Conservation (phyloP, 2,329 filamentous ascomycete genomes). For the Aureobasidium sp. region DNA sequence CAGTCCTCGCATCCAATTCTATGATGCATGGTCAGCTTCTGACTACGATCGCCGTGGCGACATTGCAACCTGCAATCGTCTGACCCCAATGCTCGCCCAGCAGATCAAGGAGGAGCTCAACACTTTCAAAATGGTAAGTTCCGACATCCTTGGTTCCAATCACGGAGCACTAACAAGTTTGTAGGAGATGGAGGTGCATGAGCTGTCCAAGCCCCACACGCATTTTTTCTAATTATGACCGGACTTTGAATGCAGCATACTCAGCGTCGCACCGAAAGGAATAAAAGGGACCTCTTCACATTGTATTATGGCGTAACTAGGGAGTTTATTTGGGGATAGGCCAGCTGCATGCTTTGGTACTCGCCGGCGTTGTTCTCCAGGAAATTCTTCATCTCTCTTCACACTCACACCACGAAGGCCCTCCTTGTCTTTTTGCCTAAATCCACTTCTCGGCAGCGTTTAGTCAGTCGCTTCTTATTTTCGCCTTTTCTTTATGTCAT, state of each 20-base stretch:
- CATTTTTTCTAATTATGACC: slow-evolving; percentile 84
- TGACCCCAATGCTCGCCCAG: slow-evolving; percentile 94
- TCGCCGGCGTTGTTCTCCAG: slow-evolving; percentile 10
- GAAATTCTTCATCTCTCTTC: slow-evolving; percentile 10
- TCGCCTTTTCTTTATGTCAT: not conserved
- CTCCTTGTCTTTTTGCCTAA: slow-evolving; percentile 3
- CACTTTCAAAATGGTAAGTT: slow-evolving; percentile 93
- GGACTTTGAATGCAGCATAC: slow-evolving; percentile 15
- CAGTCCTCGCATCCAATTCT: slow-evolving; percentile 86
- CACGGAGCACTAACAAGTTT: slow-evolving; percentile 33
- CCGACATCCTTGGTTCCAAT: not conserved
- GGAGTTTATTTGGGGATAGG: slow-evolving; percentile 11
- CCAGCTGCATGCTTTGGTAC: slow-evolving; percentile 12
- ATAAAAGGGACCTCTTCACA: slow-evolving; percentile 8
- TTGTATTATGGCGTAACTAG: slow-evolving; percentile 15
- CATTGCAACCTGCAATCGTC: slow-evolving; percentile 92
- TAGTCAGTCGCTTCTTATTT: slow-evolving; percentile 14
- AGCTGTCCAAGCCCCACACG: slow-evolving; percentile 97
- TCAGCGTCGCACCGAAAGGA: slow-evolving; percentile 8
- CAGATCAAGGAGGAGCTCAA: slow-evolving; percentile 99
- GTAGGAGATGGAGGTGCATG: slow-evolving; percentile 99
- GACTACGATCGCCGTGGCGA: slow-evolving; percentile 96
- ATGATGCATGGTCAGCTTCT: slow-evolving; percentile 91
- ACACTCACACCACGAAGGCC: not conserved
- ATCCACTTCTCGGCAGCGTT: slow-evolving; percentile 10